phyloP scores from a whole-genome alignment of 2,329 filamentous ascomycete genomes.

The Pseudogymnoascus sp. region DNA sequence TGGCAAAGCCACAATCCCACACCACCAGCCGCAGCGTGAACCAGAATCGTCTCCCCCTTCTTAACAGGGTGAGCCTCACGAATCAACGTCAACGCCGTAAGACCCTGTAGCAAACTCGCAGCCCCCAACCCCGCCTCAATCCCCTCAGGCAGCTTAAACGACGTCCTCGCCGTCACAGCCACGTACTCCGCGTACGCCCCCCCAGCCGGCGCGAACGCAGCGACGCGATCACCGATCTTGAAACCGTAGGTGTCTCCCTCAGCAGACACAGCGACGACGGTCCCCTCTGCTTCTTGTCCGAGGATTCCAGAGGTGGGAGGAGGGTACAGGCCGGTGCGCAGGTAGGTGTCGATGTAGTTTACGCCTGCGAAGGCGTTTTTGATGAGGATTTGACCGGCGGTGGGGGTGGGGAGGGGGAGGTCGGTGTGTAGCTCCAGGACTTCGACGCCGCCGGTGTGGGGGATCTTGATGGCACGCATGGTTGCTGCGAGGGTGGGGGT shows the following conservation, averaged over 20 bases:
- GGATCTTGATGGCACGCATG: constrained; percentile 60
- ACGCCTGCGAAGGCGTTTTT: constrained; percentile 74
- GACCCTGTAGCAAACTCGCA: constrained; percentile 67
- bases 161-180: constrained; percentile 43
- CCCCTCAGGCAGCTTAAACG: constrained; percentile 55
- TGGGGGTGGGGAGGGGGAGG: constrained; percentile 59
- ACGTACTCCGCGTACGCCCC: constrained; percentile 51
- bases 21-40: constrained; percentile 81
- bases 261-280: constrained; percentile 53
- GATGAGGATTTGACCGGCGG: constrained; percentile 67
- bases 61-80: constrained; percentile 65
- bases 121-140: constrained; percentile 56
- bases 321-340: constrained; percentile 76
- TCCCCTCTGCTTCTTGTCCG: constrained; percentile 72
- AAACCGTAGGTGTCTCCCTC: constrained; percentile 46
- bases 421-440: constrained; percentile 65
- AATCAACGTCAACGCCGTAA: constrained; percentile 74
- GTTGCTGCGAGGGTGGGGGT: constrained; percentile 18
- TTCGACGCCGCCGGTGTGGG: constrained; percentile 63
- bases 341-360: constrained; percentile 90
- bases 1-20: constrained; percentile 70
- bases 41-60: constrained; percentile 70
- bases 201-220: constrained; percentile 49
- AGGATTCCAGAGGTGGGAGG: constrained; percentile 64
- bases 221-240: constrained; percentile 60